These are phyloP conservation scores for Chlorella sp. DNA, from an alignment of 139 green algal species.

Conservation along the genomic window DNA sequence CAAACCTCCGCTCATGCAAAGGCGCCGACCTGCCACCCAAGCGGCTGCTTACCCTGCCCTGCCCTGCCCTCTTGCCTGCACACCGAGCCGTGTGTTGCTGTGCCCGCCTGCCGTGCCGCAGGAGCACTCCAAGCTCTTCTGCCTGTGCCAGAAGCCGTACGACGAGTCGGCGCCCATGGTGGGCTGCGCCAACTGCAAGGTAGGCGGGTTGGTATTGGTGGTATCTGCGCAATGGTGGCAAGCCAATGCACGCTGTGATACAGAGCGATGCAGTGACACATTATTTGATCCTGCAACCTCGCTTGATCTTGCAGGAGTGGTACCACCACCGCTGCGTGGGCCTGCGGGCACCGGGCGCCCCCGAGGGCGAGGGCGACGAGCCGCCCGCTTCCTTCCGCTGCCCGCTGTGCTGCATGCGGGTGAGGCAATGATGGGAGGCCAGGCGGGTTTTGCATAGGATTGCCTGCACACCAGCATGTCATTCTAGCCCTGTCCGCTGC, in stretches of 20 bases:
- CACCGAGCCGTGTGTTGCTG: too few relatives aligned
- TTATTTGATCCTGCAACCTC: background rate
- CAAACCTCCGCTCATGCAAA: too few relatives aligned
- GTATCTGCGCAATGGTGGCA: background rate
- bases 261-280: background rate
- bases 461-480: background rate
- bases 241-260: background rate
- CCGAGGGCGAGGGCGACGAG: slow-evolving; percentile 43
- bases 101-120: too few relatives aligned
- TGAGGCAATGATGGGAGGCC: background rate
- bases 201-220: background rate
- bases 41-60: too few relatives aligned
- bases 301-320: slow-evolving; percentile 49
- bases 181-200: slow-evolving; percentile 69
- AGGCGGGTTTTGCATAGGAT: background rate
- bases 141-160: slow-evolving; percentile 72
- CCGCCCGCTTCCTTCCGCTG: slow-evolving; percentile 56
- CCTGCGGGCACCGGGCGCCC: slow-evolving; percentile 33
- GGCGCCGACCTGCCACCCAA: too few relatives aligned
- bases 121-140: slow-evolving; percentile 63
- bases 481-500: too few relatives aligned
- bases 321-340: slow-evolving; percentile 80
- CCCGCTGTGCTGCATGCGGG: slow-evolving; percentile 61
- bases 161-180: slow-evolving; percentile 70
- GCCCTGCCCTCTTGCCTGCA: too few relatives aligned